A percentile compares a stretch with the other conserved stretches of the same genome.
phyloP scores from a whole-genome alignment of 345 rosid species.

The Salix exigua region DNA sequence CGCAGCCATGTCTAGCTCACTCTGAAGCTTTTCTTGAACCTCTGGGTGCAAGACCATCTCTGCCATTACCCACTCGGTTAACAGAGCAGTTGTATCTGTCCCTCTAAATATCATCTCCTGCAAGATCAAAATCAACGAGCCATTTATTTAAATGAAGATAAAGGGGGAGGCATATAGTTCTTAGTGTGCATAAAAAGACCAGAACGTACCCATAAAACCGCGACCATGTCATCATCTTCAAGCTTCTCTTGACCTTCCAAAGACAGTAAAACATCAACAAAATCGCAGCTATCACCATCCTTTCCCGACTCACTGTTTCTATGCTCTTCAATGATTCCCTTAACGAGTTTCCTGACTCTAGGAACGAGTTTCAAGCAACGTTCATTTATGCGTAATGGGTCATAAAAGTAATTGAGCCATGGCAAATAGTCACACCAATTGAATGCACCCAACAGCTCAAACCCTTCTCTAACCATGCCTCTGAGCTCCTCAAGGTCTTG shows the following conservation, averaged over 20 bases:
- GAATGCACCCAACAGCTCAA: slow-evolving; percentile 76
- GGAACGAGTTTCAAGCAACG: slow-evolving; percentile 80
- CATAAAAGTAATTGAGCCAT: slow-evolving; percentile 56
- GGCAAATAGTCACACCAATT: slow-evolving; percentile 77
- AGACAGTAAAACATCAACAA: slow-evolving; percentile 75
- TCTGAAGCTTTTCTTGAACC: slow-evolving; percentile 50
- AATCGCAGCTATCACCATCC: slow-evolving; percentile 42
- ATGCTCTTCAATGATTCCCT: slow-evolving; percentile 56
- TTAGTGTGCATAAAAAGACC: background rate
- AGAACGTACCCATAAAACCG: slow-evolving; percentile 86
- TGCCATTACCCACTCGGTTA: slow-evolving; percentile 93
- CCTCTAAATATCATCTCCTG: slow-evolving; percentile 96
- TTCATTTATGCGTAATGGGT: slow-evolving; percentile 45
- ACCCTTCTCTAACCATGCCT: slow-evolving; percentile 74
- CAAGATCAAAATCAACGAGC: background rate
- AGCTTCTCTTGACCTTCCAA: slow-evolving; percentile 72
- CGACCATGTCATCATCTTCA: slow-evolving; percentile 74
- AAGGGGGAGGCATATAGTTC: background rate
- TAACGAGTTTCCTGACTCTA: slow-evolving; percentile 51
- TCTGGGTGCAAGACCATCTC: slow-evolving; percentile 64
- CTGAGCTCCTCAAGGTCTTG: slow-evolving; percentile 44
- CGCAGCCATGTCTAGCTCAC: slow-evolving; percentile 34
- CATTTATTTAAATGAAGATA: background rate
- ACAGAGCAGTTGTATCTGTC: slow-evolving; percentile 77
- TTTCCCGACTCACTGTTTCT: slow-evolving; percentile 18